Evolutionary conservation across 345 rosid genomes (phyloP).

Genomic region (Acer campestre): DNA sequence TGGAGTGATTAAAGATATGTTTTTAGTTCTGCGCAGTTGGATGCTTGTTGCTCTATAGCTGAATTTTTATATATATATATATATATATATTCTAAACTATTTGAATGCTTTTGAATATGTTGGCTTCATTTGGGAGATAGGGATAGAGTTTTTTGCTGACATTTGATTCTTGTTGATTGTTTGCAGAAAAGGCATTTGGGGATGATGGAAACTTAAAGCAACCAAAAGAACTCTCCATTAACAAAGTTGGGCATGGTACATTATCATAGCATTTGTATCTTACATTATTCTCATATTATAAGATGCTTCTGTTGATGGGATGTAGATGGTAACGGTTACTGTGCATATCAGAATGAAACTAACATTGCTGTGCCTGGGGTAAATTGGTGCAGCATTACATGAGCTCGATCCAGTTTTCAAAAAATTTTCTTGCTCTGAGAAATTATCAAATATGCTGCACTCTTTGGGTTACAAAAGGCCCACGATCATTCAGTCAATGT

Average conservation of each 20-base stretch:
- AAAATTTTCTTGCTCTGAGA: conserved; percentile 62
- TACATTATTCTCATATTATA: not conserved
- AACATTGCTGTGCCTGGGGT: conserved; percentile 14
- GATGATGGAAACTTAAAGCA: conserved; percentile 77
- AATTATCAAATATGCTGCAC: conserved; percentile 53
- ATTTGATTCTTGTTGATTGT: conserved; percentile 11
- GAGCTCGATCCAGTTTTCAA: conserved; percentile 79
- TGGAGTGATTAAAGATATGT: not conserved
- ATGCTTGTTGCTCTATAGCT: not conserved
- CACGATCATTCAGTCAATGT: conserved; percentile 84
- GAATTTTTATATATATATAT: not conserved
- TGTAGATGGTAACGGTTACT: not conserved
- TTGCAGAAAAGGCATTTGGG: conserved; percentile 87
- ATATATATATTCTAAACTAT: not conserved
- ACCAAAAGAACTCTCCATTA: conserved; percentile 82
- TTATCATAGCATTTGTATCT: conserved; percentile 8
- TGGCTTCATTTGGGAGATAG: not conserved
- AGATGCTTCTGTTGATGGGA: conserved; percentile 12
- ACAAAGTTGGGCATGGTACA: conserved; percentile 97
- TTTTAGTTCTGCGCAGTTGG: not conserved
- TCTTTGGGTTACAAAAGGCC: conserved; percentile 87
- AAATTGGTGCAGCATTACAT: conserved; percentile 66
- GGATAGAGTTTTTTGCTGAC: not conserved
- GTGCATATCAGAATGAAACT: not conserved
- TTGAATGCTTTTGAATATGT: not conserved